Base-by-base conservation (phyloP, 495 filamentous ascomycete genomes). In the Aspergillus sclerotioniger region DNA sequence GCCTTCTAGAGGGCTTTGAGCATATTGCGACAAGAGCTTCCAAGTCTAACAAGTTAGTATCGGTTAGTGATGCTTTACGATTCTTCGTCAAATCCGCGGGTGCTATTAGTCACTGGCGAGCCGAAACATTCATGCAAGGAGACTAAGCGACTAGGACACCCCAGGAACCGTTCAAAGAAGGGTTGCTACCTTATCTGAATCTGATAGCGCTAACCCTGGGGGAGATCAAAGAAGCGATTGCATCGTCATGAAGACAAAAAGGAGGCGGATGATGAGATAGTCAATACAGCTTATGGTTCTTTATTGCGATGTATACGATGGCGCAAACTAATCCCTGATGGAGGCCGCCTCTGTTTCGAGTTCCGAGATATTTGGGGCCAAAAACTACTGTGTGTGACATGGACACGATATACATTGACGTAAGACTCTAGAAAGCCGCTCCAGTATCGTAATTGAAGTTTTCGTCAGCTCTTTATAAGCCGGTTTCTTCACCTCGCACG, bases 71-170 rank as follows among this genome's bases (percentile, higher is more conserved):
- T 41, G 37, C n/a, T n/a, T 41, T 41, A 9, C 37, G 3, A 12
- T 41, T 41, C n/a, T n/a, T 41, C 33, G 37, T 15, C 5, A n/a
- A 41, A n/a, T n/a, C 37, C 37, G 5, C 12, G n/a, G 13, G 2
- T 37, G 13, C 0, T 41, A 41, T 41, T 13, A 41, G 37, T 13
- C 37, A n/a, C 12, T 41, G 13, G 15, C 33, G 12, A 41, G 37
- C 8, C 5, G 37, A 13, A 1, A 41, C 3, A 3, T n/a, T 57
- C 16, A 54, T 59, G 62, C 58, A 61, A 61, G 62, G 58, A 61
- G 62, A 50, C 51, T 58, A 43, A 59, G 51, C 49, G 9, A 49
- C 47, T 15, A 28, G 28, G n/a, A 28, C 45, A 48, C 29, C 49
- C 32, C 50, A 21, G 46, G 16, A 47, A 25, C 58, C 15, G 20